A percentile compares a stretch with the other conserved stretches of the same genome.
Conservation (phyloP, 176 grass and related monocot species). For the Cenchrus fungigraminus region DNA sequence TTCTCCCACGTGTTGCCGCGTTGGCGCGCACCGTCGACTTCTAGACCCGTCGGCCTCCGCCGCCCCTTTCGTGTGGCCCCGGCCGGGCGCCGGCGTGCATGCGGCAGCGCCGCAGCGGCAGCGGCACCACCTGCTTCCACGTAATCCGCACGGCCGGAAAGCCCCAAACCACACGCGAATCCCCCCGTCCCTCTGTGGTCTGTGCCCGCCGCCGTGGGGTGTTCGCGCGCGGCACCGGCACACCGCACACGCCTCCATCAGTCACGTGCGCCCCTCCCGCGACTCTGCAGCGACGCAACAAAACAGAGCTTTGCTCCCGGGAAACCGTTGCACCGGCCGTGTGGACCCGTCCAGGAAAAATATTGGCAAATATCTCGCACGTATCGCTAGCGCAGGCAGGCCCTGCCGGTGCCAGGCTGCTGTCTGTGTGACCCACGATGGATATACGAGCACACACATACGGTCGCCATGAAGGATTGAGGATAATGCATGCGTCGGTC, state of each 20-base stretch:
- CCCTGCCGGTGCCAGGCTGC: background rate
- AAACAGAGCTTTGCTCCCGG: background rate
- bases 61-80: constrained; percentile 25
- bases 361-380: background rate
- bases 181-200: background rate
- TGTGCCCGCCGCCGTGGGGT: background rate
- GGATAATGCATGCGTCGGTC: background rate
- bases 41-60: background rate
- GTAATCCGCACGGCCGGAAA: background rate
- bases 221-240: no score
- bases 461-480: background rate
- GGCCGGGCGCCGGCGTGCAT: no score
- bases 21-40: constrained; percentile 11
- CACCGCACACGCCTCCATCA: background rate
- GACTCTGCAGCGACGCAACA: background rate
- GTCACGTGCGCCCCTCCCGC: constrained; percentile 6
- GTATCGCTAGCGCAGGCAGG: background rate
- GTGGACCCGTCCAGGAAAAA: background rate
- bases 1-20: constrained; percentile 43
- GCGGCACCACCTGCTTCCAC: constrained; percentile 20
- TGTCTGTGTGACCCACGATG: background rate
- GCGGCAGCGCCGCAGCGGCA: no score
- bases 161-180: background rate
- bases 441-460: background rate
- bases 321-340: background rate